phyloP scores from a whole-genome alignment of 208 protist species.

The Trypanosoma cruzi region DNA sequence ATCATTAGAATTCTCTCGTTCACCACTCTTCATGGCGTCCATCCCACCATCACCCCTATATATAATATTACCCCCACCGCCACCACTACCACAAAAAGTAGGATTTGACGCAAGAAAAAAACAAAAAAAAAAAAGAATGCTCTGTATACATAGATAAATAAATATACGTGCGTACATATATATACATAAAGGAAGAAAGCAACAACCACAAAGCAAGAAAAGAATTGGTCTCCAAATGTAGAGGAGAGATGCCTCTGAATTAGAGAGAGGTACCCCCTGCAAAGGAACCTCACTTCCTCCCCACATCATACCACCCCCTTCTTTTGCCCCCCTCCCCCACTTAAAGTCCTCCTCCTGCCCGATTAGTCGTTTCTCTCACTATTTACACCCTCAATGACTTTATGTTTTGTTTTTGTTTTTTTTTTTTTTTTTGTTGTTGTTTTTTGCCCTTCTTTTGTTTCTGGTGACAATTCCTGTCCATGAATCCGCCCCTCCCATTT shows the following conservation, averaged over 20 bases:
- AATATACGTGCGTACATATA: not conserved
- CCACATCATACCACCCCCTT: not conserved
- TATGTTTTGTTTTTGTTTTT: too few species aligned
- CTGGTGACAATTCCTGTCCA: not conserved
- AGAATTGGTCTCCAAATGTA: not conserved
- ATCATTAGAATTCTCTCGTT: constrained; percentile 6
- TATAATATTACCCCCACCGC: too few species aligned
- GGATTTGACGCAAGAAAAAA: too few species aligned
- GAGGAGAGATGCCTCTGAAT: too few species aligned
- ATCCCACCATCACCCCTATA: not conserved
- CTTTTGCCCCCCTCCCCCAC: not conserved
- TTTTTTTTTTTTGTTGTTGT: not conserved
- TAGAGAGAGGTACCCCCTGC: too few species aligned
- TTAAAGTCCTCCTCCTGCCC: too few species aligned
- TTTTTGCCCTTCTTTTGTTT: not conserved
- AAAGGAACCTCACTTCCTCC: not conserved
- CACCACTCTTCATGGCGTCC: not conserved
- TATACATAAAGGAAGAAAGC: not conserved
- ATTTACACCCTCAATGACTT: too few species aligned
- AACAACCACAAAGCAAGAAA: not conserved
- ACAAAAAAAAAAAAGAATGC: too few species aligned
- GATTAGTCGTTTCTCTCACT: too few species aligned
- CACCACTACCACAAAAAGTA: too few species aligned
- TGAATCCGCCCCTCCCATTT: not conserved
- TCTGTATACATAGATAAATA: not conserved